Percentiles rank a stretch among this genome's conserved stretches.
These are phyloP conservation scores for Lentinula novae-zelandiae DNA, from an alignment of 1,284 basidiomycete genomes.

Conservation along the genomic window DNA sequence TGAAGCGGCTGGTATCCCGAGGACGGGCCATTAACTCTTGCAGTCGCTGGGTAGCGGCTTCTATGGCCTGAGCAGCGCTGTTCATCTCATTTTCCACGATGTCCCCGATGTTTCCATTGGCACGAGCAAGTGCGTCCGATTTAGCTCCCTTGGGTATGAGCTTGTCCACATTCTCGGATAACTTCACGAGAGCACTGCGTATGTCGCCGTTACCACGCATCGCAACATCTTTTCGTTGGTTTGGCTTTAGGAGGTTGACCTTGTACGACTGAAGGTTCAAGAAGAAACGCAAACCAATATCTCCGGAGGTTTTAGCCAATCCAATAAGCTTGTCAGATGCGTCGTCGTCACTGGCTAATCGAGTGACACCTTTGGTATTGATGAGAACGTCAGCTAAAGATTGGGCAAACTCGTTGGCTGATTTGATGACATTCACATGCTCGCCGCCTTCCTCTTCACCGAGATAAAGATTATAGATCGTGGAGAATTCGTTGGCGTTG, in stretches of 20 bases:
- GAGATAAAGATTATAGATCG: conserved; percentile 90
- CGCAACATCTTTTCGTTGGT: conserved; percentile 82
- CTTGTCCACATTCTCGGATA: conserved; percentile 85
- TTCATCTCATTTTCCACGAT: conserved; percentile 97
- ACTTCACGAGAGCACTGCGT: conserved; percentile 74
- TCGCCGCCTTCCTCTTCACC: conserved; percentile 88
- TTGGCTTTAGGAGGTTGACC: conserved; percentile 70
- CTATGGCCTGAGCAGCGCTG: conserved; percentile 91
- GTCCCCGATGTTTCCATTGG: conserved; percentile 94
- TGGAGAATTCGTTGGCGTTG: conserved; percentile 94
- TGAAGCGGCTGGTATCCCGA: conserved; percentile 80
- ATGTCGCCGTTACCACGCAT: conserved; percentile 89
- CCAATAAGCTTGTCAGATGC: conserved; percentile 86
- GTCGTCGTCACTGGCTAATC: conserved; percentile 88
- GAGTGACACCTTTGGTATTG: conserved; percentile 94
- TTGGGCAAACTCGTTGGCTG: conserved; percentile 95
- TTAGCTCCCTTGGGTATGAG: conserved; percentile 85
- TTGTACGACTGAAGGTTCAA: conserved; percentile 96
- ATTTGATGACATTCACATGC: conserved; percentile 97
- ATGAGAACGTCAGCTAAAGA: conserved; percentile 87
- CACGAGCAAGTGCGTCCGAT: conserved; percentile 64
- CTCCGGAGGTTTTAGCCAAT: conserved; percentile 85
- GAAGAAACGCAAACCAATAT: conserved; percentile 90
- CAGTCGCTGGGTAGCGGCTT: conserved; percentile 86
- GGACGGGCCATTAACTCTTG: conserved; percentile 90